Percentiles rank a stretch among this genome's conserved stretches.
phyloP scores from a whole-genome alignment of 1,284 basidiomycete species.

The Leccinum huronense region DNA sequence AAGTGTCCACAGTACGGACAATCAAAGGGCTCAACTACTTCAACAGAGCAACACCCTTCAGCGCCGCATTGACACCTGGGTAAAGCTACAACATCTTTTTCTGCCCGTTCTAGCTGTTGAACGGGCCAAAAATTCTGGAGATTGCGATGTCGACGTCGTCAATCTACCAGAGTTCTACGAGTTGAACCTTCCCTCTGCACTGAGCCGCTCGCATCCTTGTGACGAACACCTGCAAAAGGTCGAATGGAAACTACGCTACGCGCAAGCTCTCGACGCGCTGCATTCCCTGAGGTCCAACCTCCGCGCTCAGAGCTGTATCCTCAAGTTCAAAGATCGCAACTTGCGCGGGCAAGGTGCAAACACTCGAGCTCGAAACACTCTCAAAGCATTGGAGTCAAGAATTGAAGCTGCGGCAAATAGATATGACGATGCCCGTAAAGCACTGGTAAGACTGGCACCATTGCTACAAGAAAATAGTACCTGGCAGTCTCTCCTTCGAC shows the following conservation, averaged over 20 bases:
- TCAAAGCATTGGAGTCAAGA: background rate
- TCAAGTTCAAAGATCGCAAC: conserved; percentile 8
- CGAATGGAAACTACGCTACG: conserved; percentile 1
- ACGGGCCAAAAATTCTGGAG: background rate
- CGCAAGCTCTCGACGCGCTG: background rate
- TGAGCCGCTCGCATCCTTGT: background rate
- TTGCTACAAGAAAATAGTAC: background rate
- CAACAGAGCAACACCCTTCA: background rate
- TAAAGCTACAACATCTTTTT: background rate
- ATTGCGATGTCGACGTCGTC: background rate
- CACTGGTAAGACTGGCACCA: background rate
- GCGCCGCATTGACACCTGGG: background rate
- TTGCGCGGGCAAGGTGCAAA: conserved; percentile 1
- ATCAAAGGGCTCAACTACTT: background rate
- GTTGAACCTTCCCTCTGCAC: background rate
- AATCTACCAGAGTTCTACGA: background rate
- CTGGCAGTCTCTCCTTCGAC: background rate
- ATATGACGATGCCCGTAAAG: background rate
- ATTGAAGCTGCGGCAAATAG: background rate
- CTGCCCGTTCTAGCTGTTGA: background rate
- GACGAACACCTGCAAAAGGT: background rate
- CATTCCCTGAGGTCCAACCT: background rate
- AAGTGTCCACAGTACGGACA: background rate
- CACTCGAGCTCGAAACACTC: background rate
- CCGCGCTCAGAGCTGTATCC: background rate